These are phyloP conservation scores for Strobilomyces confusus DNA, from an alignment of 768 basidiomycete genomes.

Conservation along the genomic window DNA sequence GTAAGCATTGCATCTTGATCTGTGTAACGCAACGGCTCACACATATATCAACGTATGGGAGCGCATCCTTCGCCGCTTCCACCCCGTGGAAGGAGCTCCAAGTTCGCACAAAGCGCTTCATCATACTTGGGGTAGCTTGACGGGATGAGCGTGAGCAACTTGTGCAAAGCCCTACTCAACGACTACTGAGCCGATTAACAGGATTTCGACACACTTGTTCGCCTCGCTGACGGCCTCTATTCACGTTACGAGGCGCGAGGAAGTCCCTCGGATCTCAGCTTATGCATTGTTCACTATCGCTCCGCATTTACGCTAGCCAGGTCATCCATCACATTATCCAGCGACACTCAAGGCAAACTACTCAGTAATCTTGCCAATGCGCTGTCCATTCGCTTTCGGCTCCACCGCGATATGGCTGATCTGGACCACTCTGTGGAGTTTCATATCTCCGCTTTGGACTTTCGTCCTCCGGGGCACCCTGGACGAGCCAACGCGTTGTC, in stretches of 20 bases:
- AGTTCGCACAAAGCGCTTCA: background rate
- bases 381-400: conserved; percentile 26
- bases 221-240: conserved; percentile 24
- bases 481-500: conserved; percentile 22
- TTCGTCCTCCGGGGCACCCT: conserved; percentile 26
- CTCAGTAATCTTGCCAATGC: conserved; percentile 28
- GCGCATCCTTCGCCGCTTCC: conserved; percentile 2
- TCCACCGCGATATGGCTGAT: conserved; percentile 24
- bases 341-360: conserved; percentile 23
- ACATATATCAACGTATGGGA: conserved; percentile 14
- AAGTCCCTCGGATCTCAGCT: conserved; percentile 21
- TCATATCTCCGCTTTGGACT: conserved; percentile 24
- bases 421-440: conserved; percentile 28
- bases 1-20: conserved; percentile 8
- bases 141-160: conserved; percentile 18
- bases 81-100: background rate
- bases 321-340: conserved; percentile 14
- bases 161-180: background rate
- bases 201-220: conserved; percentile 23
- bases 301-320: conserved; percentile 23
- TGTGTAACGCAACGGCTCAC: conserved; percentile 9
- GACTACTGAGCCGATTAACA: conserved; percentile 4
- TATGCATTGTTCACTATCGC: conserved; percentile 26
- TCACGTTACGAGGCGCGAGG: conserved; percentile 21
- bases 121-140: background rate